Percentiles rank a stretch among this genome's conserved stretches.
These are phyloP conservation scores for Xylaria sp. DNA, from an alignment of 2,329 filamentous ascomycete genomes.

Conservation along the genomic window DNA sequence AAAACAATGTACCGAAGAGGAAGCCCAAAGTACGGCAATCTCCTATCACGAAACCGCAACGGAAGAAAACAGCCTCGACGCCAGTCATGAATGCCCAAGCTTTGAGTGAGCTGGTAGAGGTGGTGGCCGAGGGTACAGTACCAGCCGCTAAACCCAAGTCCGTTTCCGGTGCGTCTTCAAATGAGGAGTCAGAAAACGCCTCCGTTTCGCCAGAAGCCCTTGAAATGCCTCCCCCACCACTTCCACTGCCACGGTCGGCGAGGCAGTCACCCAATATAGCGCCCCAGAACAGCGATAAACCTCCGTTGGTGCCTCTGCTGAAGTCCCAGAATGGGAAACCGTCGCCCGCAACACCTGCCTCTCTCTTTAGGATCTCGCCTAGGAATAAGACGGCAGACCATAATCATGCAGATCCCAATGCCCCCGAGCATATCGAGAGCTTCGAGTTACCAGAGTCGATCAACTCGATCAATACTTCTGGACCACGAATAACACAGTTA, in stretches of 20 bases:
- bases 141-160: conserved; percentile 47
- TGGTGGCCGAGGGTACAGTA: conserved; percentile 53
- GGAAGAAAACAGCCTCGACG: conserved; percentile 64
- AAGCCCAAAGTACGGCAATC: conserved; percentile 73
- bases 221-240: conserved; percentile 75
- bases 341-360: conserved; percentile 85
- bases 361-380: conserved; percentile 80
- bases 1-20: conserved; percentile 63
- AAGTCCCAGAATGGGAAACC: conserved; percentile 54
- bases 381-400: conserved; percentile 61
- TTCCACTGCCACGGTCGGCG: conserved; percentile 73
- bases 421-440: conserved; percentile 65
- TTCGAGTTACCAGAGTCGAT: conserved; percentile 80
- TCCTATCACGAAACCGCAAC: conserved; percentile 76
- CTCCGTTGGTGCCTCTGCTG: conserved; percentile 43
- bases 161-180: conserved; percentile 53
- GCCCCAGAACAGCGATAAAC: conserved; percentile 59
- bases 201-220: conserved; percentile 73
- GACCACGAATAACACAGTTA: conserved; percentile 60
- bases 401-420: conserved; percentile 55
- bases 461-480: conserved; percentile 67
- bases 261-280: conserved; percentile 75
- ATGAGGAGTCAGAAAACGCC: conserved; percentile 70
- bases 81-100: conserved; percentile 67
- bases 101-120: conserved; percentile 62